A percentile compares a stretch with the other conserved stretches of the same genome.
Evolutionary conservation across 305 asterid genomes (phyloP).

Genomic region (Rubia balearica): DNA sequence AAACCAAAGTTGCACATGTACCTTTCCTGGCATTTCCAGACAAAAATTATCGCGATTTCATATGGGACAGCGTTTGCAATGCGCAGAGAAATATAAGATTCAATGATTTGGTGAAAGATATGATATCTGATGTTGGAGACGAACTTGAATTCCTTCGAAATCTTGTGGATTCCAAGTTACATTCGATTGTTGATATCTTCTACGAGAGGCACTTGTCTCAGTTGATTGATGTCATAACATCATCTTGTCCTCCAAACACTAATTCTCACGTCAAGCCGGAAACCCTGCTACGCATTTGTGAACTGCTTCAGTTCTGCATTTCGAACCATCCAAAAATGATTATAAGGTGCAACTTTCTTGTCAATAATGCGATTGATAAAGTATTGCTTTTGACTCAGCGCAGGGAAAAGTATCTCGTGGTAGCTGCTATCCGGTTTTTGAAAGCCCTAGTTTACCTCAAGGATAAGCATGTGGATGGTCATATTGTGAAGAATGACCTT

Average conservation of each 20-base stretch:
- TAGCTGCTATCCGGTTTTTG: constrained; percentile 84
- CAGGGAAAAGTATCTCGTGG: constrained; percentile 81
- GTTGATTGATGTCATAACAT: constrained; percentile 63
- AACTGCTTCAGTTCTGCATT: constrained; percentile 84
- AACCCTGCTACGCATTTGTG: constrained; percentile 72
- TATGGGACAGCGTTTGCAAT: too few species aligned
- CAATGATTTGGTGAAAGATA: constrained; percentile 48
- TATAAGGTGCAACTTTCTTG: constrained; percentile 83
- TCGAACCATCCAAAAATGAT: constrained; percentile 55
- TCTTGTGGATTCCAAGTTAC: constrained; percentile 92
- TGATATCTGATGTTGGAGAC: constrained; percentile 85
- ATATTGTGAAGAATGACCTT: constrained; percentile 65
- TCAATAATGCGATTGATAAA: constrained; percentile 72
- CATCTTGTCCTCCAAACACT: constrained; percentile 50
- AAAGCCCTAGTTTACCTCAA: constrained; percentile 77
- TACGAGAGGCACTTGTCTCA: constrained; percentile 81
- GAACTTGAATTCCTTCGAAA: constrained; percentile 89
- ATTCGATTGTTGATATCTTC: constrained; percentile 69
- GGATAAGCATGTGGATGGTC: constrained; percentile 85
- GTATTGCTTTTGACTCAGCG: constrained; percentile 72
- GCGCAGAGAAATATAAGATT: background rate
- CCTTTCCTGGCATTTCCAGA: too few species aligned
- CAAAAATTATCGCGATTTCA: too few species aligned
- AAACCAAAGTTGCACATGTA: too few species aligned
- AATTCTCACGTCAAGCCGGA: constrained; percentile 64